phyloP scores from a whole-genome alignment of 176 grass and related monocot genomes.

The Paspalum vaginatum region DNA sequence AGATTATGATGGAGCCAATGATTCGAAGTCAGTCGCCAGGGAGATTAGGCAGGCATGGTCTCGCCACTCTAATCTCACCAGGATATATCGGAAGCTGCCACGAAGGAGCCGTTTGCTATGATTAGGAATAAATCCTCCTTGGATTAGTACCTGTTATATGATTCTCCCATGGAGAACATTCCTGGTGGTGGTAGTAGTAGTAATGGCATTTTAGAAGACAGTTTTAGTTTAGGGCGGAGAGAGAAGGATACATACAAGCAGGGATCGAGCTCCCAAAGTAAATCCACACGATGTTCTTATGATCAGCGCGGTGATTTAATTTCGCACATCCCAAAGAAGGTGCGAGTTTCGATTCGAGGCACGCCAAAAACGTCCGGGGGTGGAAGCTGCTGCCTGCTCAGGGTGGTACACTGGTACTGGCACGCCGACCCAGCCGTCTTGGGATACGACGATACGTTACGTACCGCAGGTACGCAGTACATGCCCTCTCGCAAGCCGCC shows the following conservation, averaged over 20 bases:
- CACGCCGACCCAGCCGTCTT: neutral
- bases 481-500: conserved; percentile 50
- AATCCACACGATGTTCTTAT: conserved; percentile 21
- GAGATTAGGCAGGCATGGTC: neutral
- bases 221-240: neutral
- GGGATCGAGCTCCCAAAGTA: neutral
- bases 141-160: conserved; percentile 23
- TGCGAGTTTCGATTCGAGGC: no score
- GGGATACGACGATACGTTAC: neutral
- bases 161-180: conserved; percentile 37
- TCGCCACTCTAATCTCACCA: neutral
- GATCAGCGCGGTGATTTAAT: conserved; percentile 11
- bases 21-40: conserved; percentile 25
- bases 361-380: conserved; percentile 17
- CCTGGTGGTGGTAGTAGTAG: neutral
- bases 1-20: conserved; percentile 42
- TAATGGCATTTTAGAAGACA: neutral
- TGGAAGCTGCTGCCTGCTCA: neutral
- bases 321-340: no score
- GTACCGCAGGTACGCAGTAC: neutral
- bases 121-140: conserved; percentile 31
- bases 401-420: neutral
- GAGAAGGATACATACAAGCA: no score
- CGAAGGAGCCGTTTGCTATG: conserved; percentile 33
- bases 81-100: conserved; percentile 62